Percentiles rank a stretch among this genome's conserved stretches.
phyloP scores from a whole-genome alignment of 1,139 yeast genomes.

The Candida sojae region DNA sequence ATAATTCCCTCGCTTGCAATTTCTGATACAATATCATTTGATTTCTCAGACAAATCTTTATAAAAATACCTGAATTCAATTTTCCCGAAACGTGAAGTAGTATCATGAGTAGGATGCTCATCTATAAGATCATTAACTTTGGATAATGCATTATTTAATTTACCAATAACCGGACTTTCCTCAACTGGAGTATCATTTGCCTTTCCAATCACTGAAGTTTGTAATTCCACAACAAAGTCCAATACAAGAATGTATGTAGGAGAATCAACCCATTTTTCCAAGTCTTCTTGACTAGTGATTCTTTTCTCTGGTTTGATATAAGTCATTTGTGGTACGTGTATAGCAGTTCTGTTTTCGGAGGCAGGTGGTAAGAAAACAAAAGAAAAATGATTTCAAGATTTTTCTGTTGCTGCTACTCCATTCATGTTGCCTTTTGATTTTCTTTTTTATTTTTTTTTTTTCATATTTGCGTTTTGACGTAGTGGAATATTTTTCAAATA shows the following conservation, averaged over 20 bases:
- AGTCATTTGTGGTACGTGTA: conserved; percentile 2
- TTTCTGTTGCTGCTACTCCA: no score
- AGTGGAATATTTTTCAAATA: neutral
- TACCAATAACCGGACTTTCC: conserved; percentile 26
- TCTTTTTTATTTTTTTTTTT: neutral
- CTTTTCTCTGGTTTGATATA: conserved; percentile 48
- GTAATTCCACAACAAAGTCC: conserved; percentile 58
- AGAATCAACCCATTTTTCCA: conserved; percentile 63
- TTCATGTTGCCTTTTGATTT: neutral
- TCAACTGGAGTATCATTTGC: conserved; percentile 39
- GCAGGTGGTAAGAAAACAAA: neutral
- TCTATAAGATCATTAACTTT: conserved; percentile 47
- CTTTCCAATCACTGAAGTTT: conserved; percentile 68
- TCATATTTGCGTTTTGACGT: neutral
- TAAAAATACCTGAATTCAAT: conserved; percentile 83
- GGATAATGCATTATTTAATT: conserved; percentile 44
- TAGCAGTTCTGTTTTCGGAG: neutral
- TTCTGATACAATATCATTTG: conserved; percentile 24
- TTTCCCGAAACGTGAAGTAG: conserved; percentile 87
- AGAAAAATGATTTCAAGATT: neutral
- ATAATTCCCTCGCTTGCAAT: conserved; percentile 17
- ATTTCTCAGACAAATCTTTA: conserved; percentile 54
- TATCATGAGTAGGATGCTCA: conserved; percentile 65
- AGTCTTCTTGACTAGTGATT: conserved; percentile 60
- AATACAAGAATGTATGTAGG: conserved; percentile 52